Percentiles rank a stretch among this genome's conserved stretches.
These are phyloP conservation scores for Kregervanrija delftensis DNA, from an alignment of 805 yeast genomes.

Conservation along the genomic window DNA sequence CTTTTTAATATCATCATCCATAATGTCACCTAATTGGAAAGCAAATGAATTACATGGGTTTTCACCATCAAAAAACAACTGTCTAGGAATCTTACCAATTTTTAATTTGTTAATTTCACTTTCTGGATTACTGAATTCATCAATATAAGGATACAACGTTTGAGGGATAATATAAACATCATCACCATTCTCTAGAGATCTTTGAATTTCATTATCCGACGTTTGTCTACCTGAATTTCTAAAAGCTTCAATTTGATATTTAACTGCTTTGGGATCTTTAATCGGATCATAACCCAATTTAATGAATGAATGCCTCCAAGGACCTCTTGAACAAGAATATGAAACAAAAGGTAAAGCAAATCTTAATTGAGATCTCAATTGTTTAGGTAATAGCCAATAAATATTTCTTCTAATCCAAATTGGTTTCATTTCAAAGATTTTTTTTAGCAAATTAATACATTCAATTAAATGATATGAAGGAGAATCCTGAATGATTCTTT, in stretches of 20 bases:
- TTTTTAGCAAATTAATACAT: conserved; percentile 36
- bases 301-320: conserved; percentile 87
- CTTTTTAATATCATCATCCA: conserved; percentile 51
- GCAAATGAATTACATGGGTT: conserved; percentile 62
- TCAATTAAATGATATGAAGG: conserved; percentile 31
- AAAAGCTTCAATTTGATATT: conserved; percentile 82
- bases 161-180: conserved; percentile 21
- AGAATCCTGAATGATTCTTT: conserved; percentile 20
- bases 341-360: conserved; percentile 82
- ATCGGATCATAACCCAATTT: conserved; percentile 76
- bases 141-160: conserved; percentile 13
- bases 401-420: conserved; percentile 81
- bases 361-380: conserved; percentile 42
- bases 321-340: conserved; percentile 80
- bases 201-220: conserved; percentile 18
- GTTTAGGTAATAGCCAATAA: conserved; percentile 44
- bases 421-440: conserved; percentile 64
- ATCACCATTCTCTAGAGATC: conserved; percentile 18
- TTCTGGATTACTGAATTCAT: conserved; percentile 16
- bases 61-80: conserved; percentile 65
- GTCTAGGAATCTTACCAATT: conserved; percentile 30
- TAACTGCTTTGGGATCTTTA: conserved; percentile 43
- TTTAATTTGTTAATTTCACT: conserved; percentile 16
- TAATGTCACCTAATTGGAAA: conserved; percentile 73
- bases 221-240: conserved; percentile 32